Base-by-base conservation (phyloP, 1,139 yeast genomes). In the Blastobotrys raffinosifermentans region DNA sequence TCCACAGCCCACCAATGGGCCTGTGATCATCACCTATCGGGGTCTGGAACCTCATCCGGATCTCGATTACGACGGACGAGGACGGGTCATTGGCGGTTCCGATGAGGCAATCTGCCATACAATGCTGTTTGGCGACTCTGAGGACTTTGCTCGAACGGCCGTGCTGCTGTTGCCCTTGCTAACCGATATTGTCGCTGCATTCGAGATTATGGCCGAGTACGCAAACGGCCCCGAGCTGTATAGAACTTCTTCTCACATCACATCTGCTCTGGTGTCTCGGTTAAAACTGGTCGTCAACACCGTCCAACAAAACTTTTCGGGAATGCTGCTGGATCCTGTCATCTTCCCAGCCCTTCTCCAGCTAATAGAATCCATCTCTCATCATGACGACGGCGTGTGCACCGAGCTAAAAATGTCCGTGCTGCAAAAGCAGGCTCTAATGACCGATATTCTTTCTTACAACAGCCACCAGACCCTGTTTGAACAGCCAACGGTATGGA, bases 101-200 rank as follows among this genome's bases (percentile, higher is more conserved):
- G 57, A 77, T 13, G 95, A 85, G 55, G 73, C 87, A 29, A 67
- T 86, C 29, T 72, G 87, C 43, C 96, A 86, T 57, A 75, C 83
- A 8, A 65, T 83, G 22, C 58, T 85, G 5, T 84, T 84, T 59
- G 68, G 65, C 19, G 63, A 59, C 16, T 64, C 64, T 41, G 62
- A 58, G 21, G 59, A 55, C 31, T 56, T 67, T 26, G 66, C 73
- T 3, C 54, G 55, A 18, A 73, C 75, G 37, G 61, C 82, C 4
- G 62, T 81, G 18, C 58, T 72, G 29, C 67, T 78, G 9, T 58
- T 85, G 32, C 95, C 96, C 0, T 55, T 85, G 25, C 64, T 81
- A 40, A 81, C 82, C 15, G 75, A 75, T 48, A 70, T 82, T 41
- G 72, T 70, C 16, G 60, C 63, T 9, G 72, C 75, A 8, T 59